These are phyloP conservation scores for Fusarium oligoseptatum DNA, from an alignment of 2,329 filamentous ascomycete genomes.

Conservation along the genomic window DNA sequence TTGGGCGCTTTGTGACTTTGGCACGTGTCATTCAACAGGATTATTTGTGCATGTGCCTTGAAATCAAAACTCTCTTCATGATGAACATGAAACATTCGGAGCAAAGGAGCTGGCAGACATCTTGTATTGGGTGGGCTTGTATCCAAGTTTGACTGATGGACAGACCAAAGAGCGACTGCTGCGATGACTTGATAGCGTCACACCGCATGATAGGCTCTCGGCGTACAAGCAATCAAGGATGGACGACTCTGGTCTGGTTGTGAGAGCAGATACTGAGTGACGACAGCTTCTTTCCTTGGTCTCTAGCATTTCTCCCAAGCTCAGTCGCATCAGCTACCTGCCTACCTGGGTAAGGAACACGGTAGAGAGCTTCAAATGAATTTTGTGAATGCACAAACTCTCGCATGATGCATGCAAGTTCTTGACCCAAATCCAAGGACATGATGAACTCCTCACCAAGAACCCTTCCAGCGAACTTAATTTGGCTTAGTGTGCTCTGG, in stretches of 20 bases:
- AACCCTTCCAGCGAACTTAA: conserved; percentile 14
- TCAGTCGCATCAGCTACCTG: not conserved
- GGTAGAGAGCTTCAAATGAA: not conserved
- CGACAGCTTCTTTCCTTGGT: conserved; percentile 16
- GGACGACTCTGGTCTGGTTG: not conserved
- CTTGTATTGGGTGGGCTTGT: conserved; percentile 19
- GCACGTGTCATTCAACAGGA: conserved; percentile 30
- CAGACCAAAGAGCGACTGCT: conserved; percentile 24
- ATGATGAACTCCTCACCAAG: not conserved
- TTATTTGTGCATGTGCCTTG: conserved; percentile 2
- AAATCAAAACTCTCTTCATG: not conserved
- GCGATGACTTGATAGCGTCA: conserved; percentile 37
- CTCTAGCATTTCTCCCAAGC: not conserved
- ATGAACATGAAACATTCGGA: not conserved
- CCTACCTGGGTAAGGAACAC: not conserved
- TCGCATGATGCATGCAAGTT: not conserved
- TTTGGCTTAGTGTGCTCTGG: conserved; percentile 15
- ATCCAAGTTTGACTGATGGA: not conserved
- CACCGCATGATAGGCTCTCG: conserved; percentile 40
- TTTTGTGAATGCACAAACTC: not conserved
- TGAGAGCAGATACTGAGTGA: conserved; percentile 25
- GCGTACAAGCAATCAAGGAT: conserved; percentile 28
- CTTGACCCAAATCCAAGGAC: conserved; percentile 2
- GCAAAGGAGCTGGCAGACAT: not conserved
- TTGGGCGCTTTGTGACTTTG: conserved; percentile 22